phyloP scores from a whole-genome alignment of 164 flowering plant genomes.

The Aristolochia contorta region DNA sequence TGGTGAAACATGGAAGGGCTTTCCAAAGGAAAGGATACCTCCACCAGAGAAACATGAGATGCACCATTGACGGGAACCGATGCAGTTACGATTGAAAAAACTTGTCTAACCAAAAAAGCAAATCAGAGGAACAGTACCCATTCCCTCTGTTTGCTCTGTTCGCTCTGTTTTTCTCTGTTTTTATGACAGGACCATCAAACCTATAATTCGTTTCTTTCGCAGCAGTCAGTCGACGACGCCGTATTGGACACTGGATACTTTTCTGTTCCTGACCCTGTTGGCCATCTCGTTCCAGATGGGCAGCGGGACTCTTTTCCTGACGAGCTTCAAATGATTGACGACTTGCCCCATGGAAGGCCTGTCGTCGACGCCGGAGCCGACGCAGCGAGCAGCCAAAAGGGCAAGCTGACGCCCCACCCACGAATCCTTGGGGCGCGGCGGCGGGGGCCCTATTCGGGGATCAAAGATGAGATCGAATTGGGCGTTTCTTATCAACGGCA shows the following conservation, averaged over 20 bases:
- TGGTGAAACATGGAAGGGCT: too few relatives aligned
- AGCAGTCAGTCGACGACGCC: too few relatives aligned
- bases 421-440: slow-evolving; percentile 27
- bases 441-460: slow-evolving; percentile 34
- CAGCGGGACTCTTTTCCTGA: slow-evolving; percentile 20
- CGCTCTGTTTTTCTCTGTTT: too few relatives aligned
- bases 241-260: slow-evolving; percentile 37
- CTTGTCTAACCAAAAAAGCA: too few relatives aligned
- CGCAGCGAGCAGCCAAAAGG: slow-evolving; percentile 55
- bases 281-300: slow-evolving; percentile 34
- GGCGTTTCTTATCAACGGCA: slow-evolving; percentile 45
- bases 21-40: too few relatives aligned
- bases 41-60: too few relatives aligned
- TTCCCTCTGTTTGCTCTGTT: too few relatives aligned
- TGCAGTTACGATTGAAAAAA: too few relatives aligned
- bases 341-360: slow-evolving; percentile 75
- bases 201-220: too few relatives aligned
- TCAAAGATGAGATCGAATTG: slow-evolving; percentile 37
- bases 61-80: too few relatives aligned
- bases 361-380: slow-evolving; percentile 36
- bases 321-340: slow-evolving; percentile 36
- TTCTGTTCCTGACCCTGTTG: slow-evolving; percentile 34
- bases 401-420: slow-evolving; percentile 36
- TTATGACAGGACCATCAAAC: too few relatives aligned
- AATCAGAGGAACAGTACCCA: too few relatives aligned